Conservation (phyloP, 2,329 filamentous ascomycete species). For the Huntiella omanensis region DNA sequence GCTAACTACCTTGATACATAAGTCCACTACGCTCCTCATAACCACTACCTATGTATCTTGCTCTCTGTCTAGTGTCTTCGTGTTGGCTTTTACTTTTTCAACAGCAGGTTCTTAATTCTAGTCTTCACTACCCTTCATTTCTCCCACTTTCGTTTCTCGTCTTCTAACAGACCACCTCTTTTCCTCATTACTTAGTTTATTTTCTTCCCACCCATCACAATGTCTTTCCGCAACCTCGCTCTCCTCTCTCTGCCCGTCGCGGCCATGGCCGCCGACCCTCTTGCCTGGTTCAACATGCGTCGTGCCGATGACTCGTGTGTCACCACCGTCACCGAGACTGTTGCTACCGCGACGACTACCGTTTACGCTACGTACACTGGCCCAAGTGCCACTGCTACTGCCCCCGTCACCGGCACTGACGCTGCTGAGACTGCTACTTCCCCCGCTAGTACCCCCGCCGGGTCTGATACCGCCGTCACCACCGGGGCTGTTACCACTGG, state of each 20-base stretch:
- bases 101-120: not conserved
- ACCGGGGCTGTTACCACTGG: not conserved
- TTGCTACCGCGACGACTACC: not conserved
- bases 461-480: not conserved
- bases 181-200: not conserved
- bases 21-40: no score
- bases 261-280: constrained; percentile 6
- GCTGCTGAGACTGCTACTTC: not conserved
- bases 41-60: no score
- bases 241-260: constrained; percentile 8
- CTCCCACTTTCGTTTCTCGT: not conserved
- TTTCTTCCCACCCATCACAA: not conserved
- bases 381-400: not conserved
- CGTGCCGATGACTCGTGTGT: constrained; percentile 4
- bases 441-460: not conserved
- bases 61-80: no score
- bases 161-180: not conserved
- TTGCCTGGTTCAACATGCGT: constrained; percentile 2
- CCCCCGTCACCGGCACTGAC: not conserved
- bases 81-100: not conserved
- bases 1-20: no score
- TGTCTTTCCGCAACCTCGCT: constrained; percentile 7
- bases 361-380: not conserved
- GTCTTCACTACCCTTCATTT: constrained; percentile 1
- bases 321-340: not conserved